Evolutionary conservation across 306 rosid species (phyloP).

Genomic region (Sphenostylis stenocarpa): DNA sequence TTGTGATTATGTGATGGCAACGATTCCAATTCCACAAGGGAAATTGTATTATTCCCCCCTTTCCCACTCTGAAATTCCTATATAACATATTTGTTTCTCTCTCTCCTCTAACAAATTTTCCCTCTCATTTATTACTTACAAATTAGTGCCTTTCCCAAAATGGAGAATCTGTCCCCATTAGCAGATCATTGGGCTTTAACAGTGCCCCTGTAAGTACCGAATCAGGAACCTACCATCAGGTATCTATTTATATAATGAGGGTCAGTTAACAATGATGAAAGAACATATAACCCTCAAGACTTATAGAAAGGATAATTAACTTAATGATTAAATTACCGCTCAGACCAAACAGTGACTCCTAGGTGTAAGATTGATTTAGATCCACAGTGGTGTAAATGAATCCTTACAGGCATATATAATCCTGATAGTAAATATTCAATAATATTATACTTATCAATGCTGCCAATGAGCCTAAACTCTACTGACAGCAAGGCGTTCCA

Average conservation of each 20-base stretch:
- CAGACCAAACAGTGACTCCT: not conserved
- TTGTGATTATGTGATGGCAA: not conserved
- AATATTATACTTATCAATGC: conserved; percentile 1
- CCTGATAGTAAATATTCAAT: not conserved
- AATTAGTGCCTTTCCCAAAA: no score
- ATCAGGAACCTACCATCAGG: no score
- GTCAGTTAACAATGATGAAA: not conserved
- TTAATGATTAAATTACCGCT: not conserved
- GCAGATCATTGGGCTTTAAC: no score
- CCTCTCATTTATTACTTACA: no score
- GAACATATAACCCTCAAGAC: not conserved
- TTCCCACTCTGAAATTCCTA: no score
- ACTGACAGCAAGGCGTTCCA: conserved; percentile 10
- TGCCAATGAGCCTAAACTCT: not conserved
- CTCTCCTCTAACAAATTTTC: no score
- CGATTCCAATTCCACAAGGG: not conserved
- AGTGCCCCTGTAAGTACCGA: no score
- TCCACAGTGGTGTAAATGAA: not conserved
- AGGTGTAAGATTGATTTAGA: not conserved
- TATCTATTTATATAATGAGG: not conserved
- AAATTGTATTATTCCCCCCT: no score
- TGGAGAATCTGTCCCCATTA: no score
- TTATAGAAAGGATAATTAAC: not conserved
- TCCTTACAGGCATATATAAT: not conserved
- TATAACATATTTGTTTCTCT: no score